phyloP scores from a whole-genome alignment of 345 rosid genomes.

The Ailanthus altissimus region DNA sequence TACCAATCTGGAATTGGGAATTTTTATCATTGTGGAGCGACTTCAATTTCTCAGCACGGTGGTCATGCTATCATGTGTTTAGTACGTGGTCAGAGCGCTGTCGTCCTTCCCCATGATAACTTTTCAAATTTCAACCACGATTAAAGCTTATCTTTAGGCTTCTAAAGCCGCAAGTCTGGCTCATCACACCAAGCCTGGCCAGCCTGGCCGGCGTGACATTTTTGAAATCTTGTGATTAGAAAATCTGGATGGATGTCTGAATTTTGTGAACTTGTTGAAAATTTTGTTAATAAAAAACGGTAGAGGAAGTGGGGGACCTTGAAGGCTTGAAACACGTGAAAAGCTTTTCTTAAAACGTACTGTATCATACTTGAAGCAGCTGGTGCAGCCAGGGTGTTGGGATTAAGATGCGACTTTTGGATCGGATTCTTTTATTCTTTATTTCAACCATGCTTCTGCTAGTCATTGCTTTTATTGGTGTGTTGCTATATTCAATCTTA shows the following conservation, averaged over 20 bases:
- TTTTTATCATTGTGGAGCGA: background rate
- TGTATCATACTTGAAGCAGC: too few relatives aligned
- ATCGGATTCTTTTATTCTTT: background rate
- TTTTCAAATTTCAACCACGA: background rate
- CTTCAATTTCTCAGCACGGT: background rate
- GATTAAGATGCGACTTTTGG: background rate
- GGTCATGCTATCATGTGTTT: background rate
- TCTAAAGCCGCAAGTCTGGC: background rate
- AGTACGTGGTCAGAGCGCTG: background rate
- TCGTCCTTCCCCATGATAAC: background rate
- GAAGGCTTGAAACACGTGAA: background rate
- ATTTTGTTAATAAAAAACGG: background rate
- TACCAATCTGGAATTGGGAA: background rate
- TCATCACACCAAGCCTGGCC: background rate
- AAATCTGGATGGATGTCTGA: background rate
- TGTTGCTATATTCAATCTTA: slow-evolving; percentile 1
- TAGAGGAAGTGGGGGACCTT: background rate
- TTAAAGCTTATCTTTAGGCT: background rate
- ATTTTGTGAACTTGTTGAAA: background rate
- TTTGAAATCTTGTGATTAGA: background rate
- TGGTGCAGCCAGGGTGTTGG: background rate
- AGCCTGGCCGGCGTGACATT: background rate
- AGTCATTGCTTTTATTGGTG: background rate
- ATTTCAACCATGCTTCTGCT: background rate
- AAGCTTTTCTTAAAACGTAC: background rate